A percentile compares a stretch with the other conserved stretches of the same genome.
Conservation (phyloP, 2,329 filamentous ascomycete genomes). For the Fusarium equiseti region DNA sequence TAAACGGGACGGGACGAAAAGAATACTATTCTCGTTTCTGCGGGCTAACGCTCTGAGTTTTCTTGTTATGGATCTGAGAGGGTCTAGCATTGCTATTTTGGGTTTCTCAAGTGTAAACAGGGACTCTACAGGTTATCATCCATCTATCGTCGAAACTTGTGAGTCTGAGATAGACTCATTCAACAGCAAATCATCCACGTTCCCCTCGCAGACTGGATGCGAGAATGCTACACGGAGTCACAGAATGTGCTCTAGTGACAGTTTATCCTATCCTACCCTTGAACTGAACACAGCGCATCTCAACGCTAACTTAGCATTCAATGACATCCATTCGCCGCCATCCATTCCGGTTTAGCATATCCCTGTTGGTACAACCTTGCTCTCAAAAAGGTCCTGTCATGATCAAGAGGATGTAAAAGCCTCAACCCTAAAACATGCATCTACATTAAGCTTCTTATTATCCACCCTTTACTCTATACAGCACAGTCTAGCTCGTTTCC, state of each 20-base stretch:
- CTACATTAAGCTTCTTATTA: conserved; percentile 41
- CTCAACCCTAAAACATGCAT: conserved; percentile 42
- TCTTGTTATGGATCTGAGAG: conserved; percentile 24
- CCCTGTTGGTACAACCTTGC: conserved; percentile 26
- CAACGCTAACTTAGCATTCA: conserved; percentile 7
- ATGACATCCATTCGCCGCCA: conserved; percentile 21
- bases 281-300: conserved; percentile 17
- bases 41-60: neutral
- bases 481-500: conserved; percentile 4
- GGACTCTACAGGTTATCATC: conserved; percentile 22
- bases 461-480: conserved; percentile 8
- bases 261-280: neutral
- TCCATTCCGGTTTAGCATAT: conserved; percentile 21
- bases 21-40: conserved; percentile 14
- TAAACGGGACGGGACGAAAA: conserved; percentile 10
- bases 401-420: conserved; percentile 25
- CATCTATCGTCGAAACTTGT: conserved; percentile 16
- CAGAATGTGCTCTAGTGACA: neutral
- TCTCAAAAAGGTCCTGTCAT: conserved; percentile 25
- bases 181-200: conserved; percentile 25
- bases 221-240: conserved; percentile 26
- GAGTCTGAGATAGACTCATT: neutral
- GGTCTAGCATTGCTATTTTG: conserved; percentile 8
- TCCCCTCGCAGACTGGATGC: conserved; percentile 10
- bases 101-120: conserved; percentile 3